Conservation (phyloP, 2,329 filamentous ascomycete species). For the Uncinocarpus reesii region DNA sequence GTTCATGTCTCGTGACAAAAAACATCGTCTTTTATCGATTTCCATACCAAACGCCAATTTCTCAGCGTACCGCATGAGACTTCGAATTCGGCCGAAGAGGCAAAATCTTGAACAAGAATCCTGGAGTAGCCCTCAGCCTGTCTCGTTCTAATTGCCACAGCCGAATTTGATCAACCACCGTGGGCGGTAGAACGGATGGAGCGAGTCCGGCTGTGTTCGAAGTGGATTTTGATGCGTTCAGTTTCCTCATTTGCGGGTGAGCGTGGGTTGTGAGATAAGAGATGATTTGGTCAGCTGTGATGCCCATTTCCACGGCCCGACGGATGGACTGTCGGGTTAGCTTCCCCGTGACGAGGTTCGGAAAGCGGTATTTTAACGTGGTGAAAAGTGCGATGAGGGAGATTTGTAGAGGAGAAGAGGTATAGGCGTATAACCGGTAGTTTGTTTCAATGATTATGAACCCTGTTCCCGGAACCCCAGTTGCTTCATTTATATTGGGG, state of each 20-base stretch:
- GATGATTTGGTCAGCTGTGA: slow-evolving; percentile 92
- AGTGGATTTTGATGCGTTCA: slow-evolving; percentile 31
- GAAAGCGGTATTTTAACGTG: slow-evolving; percentile 78
- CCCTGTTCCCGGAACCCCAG: slow-evolving; percentile 41
- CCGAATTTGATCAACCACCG: slow-evolving; percentile 92
- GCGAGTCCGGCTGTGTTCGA: slow-evolving; percentile 33
- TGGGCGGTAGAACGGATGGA: slow-evolving; percentile 71
- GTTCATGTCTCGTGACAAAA: slow-evolving; percentile 84
- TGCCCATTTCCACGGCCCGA: slow-evolving; percentile 76
- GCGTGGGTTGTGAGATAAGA: slow-evolving; percentile 85
- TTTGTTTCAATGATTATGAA: slow-evolving; percentile 97
- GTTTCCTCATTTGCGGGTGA: slow-evolving; percentile 81
- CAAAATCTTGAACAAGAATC: slow-evolving; percentile 86
- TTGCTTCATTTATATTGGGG: slow-evolving; percentile 23
- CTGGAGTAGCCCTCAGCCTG: slow-evolving; percentile 71
- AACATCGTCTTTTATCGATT: slow-evolving; percentile 75
- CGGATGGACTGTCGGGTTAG: slow-evolving; percentile 82
- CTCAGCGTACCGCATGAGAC: slow-evolving; percentile 56
- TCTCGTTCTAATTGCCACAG: slow-evolving; percentile 98
- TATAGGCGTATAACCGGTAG: slow-evolving; percentile 95
- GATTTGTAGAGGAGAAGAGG: slow-evolving; percentile 84
- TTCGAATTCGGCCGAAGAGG: slow-evolving; percentile 54
- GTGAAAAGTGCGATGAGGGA: slow-evolving; percentile 85
- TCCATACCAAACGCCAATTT: slow-evolving; percentile 87
- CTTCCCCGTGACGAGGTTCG: slow-evolving; percentile 86